Base-by-base conservation (phyloP, 306 rosid species). In the Acacia confusa region DNA sequence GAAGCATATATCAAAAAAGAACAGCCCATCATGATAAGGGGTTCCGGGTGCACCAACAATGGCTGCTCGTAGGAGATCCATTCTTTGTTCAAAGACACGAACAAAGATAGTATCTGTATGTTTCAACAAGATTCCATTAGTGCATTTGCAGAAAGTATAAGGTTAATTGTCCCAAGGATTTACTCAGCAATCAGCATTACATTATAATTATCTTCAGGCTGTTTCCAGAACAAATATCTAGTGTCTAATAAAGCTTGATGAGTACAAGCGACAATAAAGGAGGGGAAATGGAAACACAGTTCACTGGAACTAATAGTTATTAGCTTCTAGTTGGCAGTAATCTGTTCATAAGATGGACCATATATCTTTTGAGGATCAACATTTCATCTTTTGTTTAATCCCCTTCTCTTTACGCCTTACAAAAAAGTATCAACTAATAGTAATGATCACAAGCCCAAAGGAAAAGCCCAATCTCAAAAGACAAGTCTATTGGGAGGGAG, bases 31-130 rank as follows among this genome's bases (percentile, higher is more conserved):
- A 28, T 95, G 96, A 81, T 95, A 95, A 65, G 99, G 99, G 63
- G 99, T 95, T 86, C 99, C 97, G 48, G 98, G 88, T 66, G 94
- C 93, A 76, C 99, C 99, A 24, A 95, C 89, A 72, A 95, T 89
- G 73, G 86, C 98, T 65, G 97, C 97, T 55, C 88, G 91, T 72
- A 95, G 67, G 30, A 95, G 97, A 87, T 95, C 98, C 93, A 95
- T 93, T 84, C 98, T 92, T 84, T 89, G 96, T 85, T 95, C 98
- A 58, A 90, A 89, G 78, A 57, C 94, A 43, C 94, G 94, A 75
- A 93, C 97, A 82, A 85, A 90, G 52, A 95, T 92, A 74, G 91
- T 88, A 81, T 92, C 99, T 95, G 95, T 75, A 9, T 22, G 64
- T 16, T 22, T 22, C 64, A 57, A 57, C 64, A 57, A 57, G 30